These are phyloP conservation scores for Tetracentron sinense DNA, from an alignment of 164 flowering plant species.

Conservation along the genomic window DNA sequence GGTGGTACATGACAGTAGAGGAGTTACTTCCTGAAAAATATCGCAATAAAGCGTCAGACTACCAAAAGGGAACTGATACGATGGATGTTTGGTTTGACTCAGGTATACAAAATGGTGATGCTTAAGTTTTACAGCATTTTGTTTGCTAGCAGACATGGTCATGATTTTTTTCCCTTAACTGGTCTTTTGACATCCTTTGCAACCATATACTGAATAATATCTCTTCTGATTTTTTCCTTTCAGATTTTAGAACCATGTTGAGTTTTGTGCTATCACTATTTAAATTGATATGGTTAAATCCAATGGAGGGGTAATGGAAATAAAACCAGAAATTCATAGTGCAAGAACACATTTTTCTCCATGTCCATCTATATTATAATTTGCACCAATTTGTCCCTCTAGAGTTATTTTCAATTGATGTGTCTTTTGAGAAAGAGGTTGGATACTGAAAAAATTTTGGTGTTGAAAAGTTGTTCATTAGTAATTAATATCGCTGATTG, in stretches of 20 bases:
- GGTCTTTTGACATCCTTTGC: neutral
- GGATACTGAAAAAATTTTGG: too few relatives aligned
- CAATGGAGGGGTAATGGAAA: too few relatives aligned
- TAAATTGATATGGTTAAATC: too few relatives aligned
- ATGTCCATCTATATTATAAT: too few relatives aligned
- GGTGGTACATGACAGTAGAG: slow-evolving; percentile 95
- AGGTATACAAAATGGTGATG: slow-evolving; percentile 35
- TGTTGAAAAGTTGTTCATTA: neutral
- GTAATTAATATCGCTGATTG: neutral
- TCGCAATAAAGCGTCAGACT: slow-evolving; percentile 67
- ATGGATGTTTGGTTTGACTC: slow-evolving; percentile 99
- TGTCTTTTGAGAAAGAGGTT: too few relatives aligned
- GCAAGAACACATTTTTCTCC: too few relatives aligned
- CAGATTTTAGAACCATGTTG: too few relatives aligned
- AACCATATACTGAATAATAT: neutral
- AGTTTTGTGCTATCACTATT: neutral
- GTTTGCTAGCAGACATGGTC: neutral
- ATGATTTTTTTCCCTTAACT: neutral
- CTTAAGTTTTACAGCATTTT: neutral
- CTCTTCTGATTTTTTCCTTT: neutral
- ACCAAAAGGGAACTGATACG: slow-evolving; percentile 90
- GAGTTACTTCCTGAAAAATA: slow-evolving; percentile 85
- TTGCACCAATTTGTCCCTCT: too few relatives aligned
- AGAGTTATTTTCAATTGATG: too few relatives aligned
- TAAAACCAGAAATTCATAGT: too few relatives aligned